phyloP scores from a whole-genome alignment of 1,284 basidiomycete genomes.

The Cerrena zonata region DNA sequence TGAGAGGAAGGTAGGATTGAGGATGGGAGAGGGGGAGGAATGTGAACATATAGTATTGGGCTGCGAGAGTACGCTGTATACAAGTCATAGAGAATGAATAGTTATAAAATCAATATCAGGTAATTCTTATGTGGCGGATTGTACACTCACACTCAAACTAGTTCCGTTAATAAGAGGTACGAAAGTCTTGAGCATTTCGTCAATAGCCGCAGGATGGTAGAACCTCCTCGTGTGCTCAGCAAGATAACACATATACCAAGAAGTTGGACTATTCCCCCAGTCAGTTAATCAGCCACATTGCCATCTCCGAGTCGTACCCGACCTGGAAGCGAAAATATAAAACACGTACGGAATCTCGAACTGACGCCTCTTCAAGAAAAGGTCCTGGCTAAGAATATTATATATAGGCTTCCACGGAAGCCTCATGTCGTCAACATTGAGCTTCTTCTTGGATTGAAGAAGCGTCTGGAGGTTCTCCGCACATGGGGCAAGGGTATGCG shows the following conservation, averaged over 20 bases:
- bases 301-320: too few species aligned
- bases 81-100: constrained; percentile 6
- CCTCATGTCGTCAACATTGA: constrained; percentile 77
- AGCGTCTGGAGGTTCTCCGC: constrained; percentile 52
- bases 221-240: constrained; percentile 80
- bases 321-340: constrained; percentile 7
- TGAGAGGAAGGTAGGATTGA: constrained; percentile 74
- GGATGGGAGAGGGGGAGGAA: constrained; percentile 77
- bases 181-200: constrained; percentile 84
- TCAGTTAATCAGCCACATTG: too few species aligned
- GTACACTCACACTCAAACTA: constrained; percentile 57
- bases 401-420: constrained; percentile 87
- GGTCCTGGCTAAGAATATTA: constrained; percentile 72
- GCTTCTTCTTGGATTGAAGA: constrained; percentile 66
- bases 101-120: constrained; percentile 5
- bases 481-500: constrained; percentile 51
- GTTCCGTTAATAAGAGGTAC: constrained; percentile 73
- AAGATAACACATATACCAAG: constrained; percentile 82
- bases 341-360: constrained; percentile 69
- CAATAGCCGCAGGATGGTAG: constrained; percentile 84
- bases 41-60: constrained; percentile 77
- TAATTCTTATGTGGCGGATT: neutral
- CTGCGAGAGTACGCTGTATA: constrained; percentile 62
- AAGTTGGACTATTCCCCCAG: constrained; percentile 50
- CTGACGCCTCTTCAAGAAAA: constrained; percentile 79